Evolutionary conservation across 2,329 filamentous ascomycete genomes (phyloP), one percentile per base, ranked within the genome.

Genomic region (Cryphonectria carpinicola): DNA sequence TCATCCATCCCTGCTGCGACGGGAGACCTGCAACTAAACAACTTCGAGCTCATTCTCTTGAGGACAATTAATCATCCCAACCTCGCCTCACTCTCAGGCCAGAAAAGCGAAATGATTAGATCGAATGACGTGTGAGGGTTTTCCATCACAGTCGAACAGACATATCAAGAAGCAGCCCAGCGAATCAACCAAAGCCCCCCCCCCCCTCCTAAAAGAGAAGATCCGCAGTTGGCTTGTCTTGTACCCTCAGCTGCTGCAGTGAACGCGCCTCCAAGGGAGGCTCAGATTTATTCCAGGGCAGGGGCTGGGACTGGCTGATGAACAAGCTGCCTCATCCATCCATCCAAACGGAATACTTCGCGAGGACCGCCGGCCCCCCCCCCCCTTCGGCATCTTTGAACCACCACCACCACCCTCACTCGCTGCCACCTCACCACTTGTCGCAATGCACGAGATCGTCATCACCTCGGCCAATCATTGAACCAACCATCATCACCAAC

Each of bases 361-460:
- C 54, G 25, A 64, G 43, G 61, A 46, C 39, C 10, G 37, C 37
- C 37, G 37, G 8, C 39, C 39, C 39, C 61, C 61, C n/a, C 37
- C 39, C 39, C 39, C 61, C 61, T 25, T 64, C 61, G 61, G 37
- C 60, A 62, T 46, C 39, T n/a, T n/a, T 14, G 60, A n/a, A 25
- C 35, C 19, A 39, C 60, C 32, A 56, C 52, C 52, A 56, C 52
- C 52, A 32, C 32, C 56, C 25, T 35, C 56, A 60, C 37, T 62
- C 61, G 32, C 39, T 64, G 61, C 61, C 61, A 64, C 37, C 39
- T 64, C 61, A 46, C 25, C 61, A 32, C n/a, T n/a, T 11, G 61
- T 64, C 39, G 39, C 37, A 46, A 28, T 43, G 14, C n/a, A 17
- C 61, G 17, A 41, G 22, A 32, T 46, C 61, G 37, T 28, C 61